Base-by-base conservation (phyloP, 1,284 basidiomycete species). In the Ustilago shanxiensis region DNA sequence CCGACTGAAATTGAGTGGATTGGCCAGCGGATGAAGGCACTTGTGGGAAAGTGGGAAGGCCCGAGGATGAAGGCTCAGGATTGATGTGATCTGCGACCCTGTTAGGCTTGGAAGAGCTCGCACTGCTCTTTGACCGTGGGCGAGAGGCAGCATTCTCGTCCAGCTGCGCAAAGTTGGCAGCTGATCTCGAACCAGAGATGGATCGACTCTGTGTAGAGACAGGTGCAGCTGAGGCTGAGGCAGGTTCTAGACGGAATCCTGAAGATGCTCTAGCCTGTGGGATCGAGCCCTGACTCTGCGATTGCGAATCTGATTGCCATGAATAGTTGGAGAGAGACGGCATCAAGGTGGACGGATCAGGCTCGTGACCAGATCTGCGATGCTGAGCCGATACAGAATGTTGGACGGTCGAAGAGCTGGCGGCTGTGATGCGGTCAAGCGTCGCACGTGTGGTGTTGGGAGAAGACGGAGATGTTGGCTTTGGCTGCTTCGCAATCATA, bases 41-140 rank as follows among this genome's bases (percentile, higher is more conserved):
- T 16, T 50, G 41, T 1, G 33, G 16, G 18, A 24, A 3, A 8
- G 8, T 41, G 2, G 26, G 28, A 11, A 9, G 9, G 18, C 11
- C 24, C 10, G 28, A 39, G 16, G 56, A 51, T 28, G 47, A 57
- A 16, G 58, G 26, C 11, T n/a, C 59, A 13, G 57, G 31, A 20
- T 1, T 28, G 24, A 49, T 18, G 9, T 53, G 33, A 14, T 52
- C 14, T 26, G 26, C 37, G 13, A 18, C 9, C n/a, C n/a, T 57
- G 29, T 14, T n/a, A 2, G 41, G 16, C 31, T 44, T 45, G 45
- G 65, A 53, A n/a, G 62, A 54, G 59, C 59, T 55, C 2, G 55
- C 60, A 13, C 7, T 68, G 47, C 71, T 73, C 44, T 73, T 68
- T 22, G 71, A 73, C 10, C 66, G 55, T 18, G 71, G 59, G 10